phyloP scores from a whole-genome alignment of 2,329 filamentous ascomycete species.

The Fusarium secorum region DNA sequence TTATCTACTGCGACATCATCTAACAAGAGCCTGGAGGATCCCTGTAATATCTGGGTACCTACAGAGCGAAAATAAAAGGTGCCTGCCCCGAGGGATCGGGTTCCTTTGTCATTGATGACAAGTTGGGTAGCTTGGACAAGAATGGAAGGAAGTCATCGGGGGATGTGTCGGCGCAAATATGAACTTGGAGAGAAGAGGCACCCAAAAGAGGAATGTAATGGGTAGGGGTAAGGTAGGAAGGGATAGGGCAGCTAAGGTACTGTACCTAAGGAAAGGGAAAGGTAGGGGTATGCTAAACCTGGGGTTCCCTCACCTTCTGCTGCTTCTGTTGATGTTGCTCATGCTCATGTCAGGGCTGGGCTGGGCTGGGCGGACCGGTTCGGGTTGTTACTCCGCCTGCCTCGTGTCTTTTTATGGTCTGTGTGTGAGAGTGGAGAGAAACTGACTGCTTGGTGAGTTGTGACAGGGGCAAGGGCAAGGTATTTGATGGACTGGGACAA shows the following conservation, averaged over 20 bases:
- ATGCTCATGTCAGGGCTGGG: constrained; percentile 22
- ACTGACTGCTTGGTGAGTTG: not conserved
- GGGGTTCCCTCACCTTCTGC: constrained; percentile 15
- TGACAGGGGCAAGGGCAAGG: not conserved
- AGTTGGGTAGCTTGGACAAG: not conserved
- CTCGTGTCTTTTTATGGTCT: constrained; percentile 25
- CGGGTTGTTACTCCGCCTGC: constrained; percentile 34
- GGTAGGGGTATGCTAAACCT: constrained; percentile 23
- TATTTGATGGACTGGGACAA: constrained; percentile 16
- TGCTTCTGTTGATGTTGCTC: not conserved
- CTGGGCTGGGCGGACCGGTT: constrained; percentile 31
- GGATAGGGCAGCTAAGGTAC: not conserved
- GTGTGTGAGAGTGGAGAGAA: constrained; percentile 10
- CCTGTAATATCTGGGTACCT: not conserved
- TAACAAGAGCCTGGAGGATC: not conserved
- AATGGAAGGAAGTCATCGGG: not conserved
- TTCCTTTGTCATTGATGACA: constrained; percentile 16
- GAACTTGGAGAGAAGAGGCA: constrained; percentile 2
- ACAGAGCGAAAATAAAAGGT: not conserved
- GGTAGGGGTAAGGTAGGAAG: not conserved
- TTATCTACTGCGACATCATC: not conserved
- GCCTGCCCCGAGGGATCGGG: constrained; percentile 18
- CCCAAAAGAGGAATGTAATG: constrained; percentile 6
- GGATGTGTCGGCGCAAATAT: constrained; percentile 10
- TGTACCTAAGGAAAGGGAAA: not conserved